Conservation (phyloP, 2,329 filamentous ascomycete genomes). For the Fusarium sp. region DNA sequence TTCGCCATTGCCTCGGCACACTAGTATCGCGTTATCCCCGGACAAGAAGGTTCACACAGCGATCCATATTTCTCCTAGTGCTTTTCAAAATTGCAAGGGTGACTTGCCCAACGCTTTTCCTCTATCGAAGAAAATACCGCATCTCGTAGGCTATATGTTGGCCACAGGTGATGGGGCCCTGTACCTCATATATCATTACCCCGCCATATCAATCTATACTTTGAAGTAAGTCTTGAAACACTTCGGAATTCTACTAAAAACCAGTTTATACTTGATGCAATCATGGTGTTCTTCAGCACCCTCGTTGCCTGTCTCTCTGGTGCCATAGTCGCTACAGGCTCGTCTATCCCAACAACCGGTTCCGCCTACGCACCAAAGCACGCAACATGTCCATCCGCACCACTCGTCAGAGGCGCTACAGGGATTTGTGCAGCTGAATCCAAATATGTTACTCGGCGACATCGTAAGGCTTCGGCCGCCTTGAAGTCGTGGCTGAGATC, state of each 20-base stretch:
- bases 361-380: constrained; percentile 13
- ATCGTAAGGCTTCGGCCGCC: constrained; percentile 7
- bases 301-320: neutral
- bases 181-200: neutral
- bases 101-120: neutral
- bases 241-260: neutral
- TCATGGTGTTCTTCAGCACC: neutral
- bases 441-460: neutral
- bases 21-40: neutral
- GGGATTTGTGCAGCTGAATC: constrained; percentile 4
- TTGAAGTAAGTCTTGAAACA: neutral
- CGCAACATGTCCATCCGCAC: constrained; percentile 2
- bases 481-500: constrained; percentile 2
- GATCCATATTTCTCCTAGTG: neutral
- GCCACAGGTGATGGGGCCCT: too few species aligned
- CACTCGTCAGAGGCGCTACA: neutral
- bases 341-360: neutral
- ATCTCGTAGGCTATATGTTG: too few species aligned
- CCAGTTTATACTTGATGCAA: neutral
- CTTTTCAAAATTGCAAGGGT: neutral
- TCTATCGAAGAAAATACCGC: neutral
- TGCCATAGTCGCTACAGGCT: neutral
- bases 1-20: constrained; percentile 4
- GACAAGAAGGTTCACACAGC: constrained; percentile 1
- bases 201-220: neutral